Conservation (phyloP, 1,139 yeast genomes). For the Candida sp. region DNA sequence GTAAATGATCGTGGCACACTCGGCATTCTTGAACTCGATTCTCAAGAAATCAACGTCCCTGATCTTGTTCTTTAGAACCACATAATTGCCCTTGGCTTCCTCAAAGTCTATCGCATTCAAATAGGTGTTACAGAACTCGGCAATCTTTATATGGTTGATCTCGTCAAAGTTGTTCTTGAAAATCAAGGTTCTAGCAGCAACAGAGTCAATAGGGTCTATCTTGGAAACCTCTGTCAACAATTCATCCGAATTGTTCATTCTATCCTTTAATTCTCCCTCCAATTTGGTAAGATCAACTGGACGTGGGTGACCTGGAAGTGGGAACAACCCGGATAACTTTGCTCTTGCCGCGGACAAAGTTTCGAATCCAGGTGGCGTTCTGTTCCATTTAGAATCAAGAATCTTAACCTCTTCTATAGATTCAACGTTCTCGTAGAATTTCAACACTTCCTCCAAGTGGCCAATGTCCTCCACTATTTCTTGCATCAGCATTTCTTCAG, state of each 20-base stretch:
- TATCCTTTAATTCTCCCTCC: constrained; percentile 49
- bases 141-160: constrained; percentile 43
- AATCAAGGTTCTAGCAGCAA: constrained; percentile 52
- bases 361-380: constrained; percentile 76
- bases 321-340: constrained; percentile 81
- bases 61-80: constrained; percentile 36
- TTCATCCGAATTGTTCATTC: constrained; percentile 44
- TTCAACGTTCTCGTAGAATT: constrained; percentile 22
- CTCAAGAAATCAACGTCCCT: constrained; percentile 43
- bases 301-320: constrained; percentile 72
- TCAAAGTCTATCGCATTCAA: constrained; percentile 40
- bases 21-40: constrained; percentile 55
- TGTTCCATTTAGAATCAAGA: constrained; percentile 71
- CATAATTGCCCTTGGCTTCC: constrained; percentile 30
- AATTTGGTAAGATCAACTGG: constrained; percentile 59
- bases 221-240: constrained; percentile 42
- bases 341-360: constrained; percentile 79
- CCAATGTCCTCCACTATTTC: constrained; percentile 8
- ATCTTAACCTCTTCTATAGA: constrained; percentile 38
- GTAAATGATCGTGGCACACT: constrained; percentile 63
- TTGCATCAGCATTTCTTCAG: constrained; percentile 1
- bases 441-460: constrained; percentile 19
- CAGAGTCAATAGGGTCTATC: constrained; percentile 57
- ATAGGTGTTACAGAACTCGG: constrained; percentile 45
- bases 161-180: constrained; percentile 48